Base-by-base conservation (phyloP, 345 rosid species). In the Moricandia moricandioides region DNA sequence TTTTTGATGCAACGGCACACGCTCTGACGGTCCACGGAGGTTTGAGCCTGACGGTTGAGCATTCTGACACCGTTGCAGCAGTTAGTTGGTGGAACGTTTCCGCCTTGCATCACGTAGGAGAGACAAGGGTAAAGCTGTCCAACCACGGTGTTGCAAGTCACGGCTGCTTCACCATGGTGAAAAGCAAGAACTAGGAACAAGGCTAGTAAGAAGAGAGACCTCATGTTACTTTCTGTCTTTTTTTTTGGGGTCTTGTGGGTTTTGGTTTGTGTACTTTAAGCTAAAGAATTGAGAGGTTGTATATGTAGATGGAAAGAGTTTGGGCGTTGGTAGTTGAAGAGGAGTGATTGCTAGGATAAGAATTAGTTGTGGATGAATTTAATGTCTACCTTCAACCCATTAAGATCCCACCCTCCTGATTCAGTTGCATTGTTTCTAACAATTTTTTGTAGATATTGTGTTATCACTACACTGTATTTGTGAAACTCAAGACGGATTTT, bases 1-100 rank as follows among this genome's bases (percentile, higher is more conserved):
- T 24, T 17, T 67, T 87, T 88, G 73, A 88, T 39, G 84, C 93
- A 88, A 3, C 43, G 74, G 65, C 93, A 88, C 0, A 75, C 75
- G 0, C 72, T 11, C 62, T 62, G 89, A 65, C 89, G 91, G 71
- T 89, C 94, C 34, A 76, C 18, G 14, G 80, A 4, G 78, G 88
- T 84, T 57, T 10, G 70, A 56, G 94, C 89, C 58, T 81, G 82
- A 33, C 3, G 2, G 43, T 72, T 68, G 18, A 89, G 80, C 6
- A 37, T 0, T 60, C 52, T 74, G 6, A 87, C 9, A 3, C 95
- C 91, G 26, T 0, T 51, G 82, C 95, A 89, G 82, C 91, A 87
- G 0, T 8, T 43, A 0, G 35, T 5, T 3, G 86, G 65, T 3
- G 86, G 67, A 12, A 65, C 75, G 0, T 8, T 0, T 0, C 86